Conservation (phyloP, 2,329 filamentous ascomycete genomes). For the Botrytis fragariae region DNA sequence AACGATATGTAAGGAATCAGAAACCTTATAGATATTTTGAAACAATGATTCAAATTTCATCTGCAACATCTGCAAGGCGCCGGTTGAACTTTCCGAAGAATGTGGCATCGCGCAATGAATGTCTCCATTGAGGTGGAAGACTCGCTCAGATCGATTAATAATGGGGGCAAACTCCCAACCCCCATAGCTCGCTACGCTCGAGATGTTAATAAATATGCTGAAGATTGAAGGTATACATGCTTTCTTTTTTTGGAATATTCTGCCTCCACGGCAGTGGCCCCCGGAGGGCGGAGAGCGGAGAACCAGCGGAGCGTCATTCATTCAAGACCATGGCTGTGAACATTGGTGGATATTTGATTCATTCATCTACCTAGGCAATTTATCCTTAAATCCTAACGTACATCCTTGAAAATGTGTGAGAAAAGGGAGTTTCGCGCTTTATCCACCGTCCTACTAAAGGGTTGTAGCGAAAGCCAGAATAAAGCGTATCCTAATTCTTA, state of each 20-base stretch:
- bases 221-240: not conserved
- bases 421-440: slow-evolving; percentile 39
- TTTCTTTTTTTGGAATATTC: not conserved
- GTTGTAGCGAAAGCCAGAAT: slow-evolving; percentile 35
- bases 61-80: slow-evolving; percentile 10
- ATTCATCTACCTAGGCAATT: not conserved
- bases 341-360: not conserved
- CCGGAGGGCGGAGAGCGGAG: too few relatives aligned
- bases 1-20: slow-evolving; percentile 8
- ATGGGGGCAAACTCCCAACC: not conserved
- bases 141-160: not conserved
- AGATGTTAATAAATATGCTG: not conserved
- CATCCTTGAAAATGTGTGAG: slow-evolving; percentile 28
- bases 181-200: not conserved
- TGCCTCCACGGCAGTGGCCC: not conserved
- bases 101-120: not conserved
- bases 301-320: not conserved
- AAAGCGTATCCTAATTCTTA: slow-evolving; percentile 38
- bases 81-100: not conserved
- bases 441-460: slow-evolving; percentile 37
- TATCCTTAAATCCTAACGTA: not conserved
- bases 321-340: not conserved
- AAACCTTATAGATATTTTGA: not conserved
- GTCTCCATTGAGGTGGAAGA: not conserved
- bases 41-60: slow-evolving; percentile 6